Evolutionary conservation across 2,329 filamentous ascomycete species (phyloP), one percentile per base, ranked within the genome.

Genomic region (Aspergillus sp.): DNA sequence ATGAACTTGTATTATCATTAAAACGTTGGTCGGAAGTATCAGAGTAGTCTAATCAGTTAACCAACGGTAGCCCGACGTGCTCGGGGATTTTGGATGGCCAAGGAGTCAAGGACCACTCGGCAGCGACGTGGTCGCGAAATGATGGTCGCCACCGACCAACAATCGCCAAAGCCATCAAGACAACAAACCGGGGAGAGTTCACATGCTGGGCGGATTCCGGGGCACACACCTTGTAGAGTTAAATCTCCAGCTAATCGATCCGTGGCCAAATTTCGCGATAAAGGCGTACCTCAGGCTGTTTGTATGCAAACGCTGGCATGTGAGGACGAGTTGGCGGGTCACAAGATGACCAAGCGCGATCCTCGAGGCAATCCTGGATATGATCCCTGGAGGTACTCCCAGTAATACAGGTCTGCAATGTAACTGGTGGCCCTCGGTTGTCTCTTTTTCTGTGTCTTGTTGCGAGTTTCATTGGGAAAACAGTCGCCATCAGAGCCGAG

Each of bases 371-470:
- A 5, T n/a, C 17, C n/a, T 43, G 22, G 19, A 8, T 7, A 28
- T 28, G 25, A 28, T 28, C 25, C 25, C 25, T 28, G 6, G 25
- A 28, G 25, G 25, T 28, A 3, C 4, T 28, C 25, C 4, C 25
- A 28, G 6, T 28, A 28, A 28, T 17, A 19, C 22, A 6, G 43
- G 41, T 28, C 19, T 4, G 25, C 25, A 28, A 31, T 45, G 52
- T 19, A 45, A 30, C 41, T 11, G 7, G 22, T 34, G 53, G 43
- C 53, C 53, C 53, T 55, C 53, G 53, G 53, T 41, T 50, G 17
- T 50, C 15, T n/a, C n/a, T 0, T 23, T 50, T 28, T 31, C 48
- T 19, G 48, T 25, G 3, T 15, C 34, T 41, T 41, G 34, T 41
- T 41, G 34, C 34, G 34, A 41, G 31, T 38, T 38, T 28, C 25